These are phyloP conservation scores for Cinchona pubescens DNA, from an alignment of 257 asterid genomes.

Conservation along the genomic window DNA sequence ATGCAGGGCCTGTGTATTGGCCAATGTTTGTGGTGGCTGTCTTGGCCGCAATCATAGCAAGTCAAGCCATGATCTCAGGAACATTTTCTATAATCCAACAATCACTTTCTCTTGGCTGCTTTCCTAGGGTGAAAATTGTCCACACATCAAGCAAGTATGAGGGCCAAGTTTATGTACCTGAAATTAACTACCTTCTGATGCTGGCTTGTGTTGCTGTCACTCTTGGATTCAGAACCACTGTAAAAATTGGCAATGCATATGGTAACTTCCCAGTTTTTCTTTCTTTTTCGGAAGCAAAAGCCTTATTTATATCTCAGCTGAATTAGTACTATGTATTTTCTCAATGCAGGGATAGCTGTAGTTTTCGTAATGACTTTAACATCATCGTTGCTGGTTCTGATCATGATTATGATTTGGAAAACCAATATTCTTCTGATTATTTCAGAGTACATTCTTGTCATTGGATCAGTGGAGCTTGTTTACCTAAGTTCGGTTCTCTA, in stretches of 20 bases:
- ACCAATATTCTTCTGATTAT: slow-evolving; percentile 39
- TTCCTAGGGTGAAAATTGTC: slow-evolving; percentile 50
- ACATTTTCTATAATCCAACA: slow-evolving; percentile 57
- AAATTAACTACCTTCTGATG: slow-evolving; percentile 53
- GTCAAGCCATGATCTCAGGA: slow-evolving; percentile 63
- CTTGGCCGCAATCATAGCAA: slow-evolving; percentile 47
- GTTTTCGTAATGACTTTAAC: slow-evolving; percentile 57
- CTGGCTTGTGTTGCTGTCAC: slow-evolving; percentile 47
- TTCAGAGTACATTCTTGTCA: slow-evolving; percentile 22
- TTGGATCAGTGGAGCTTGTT: slow-evolving; percentile 39
- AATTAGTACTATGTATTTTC: too few relatives aligned
- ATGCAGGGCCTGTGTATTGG: slow-evolving; percentile 52
- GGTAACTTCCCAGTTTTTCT: slow-evolving; percentile 24
- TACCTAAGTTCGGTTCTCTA: slow-evolving; percentile 52
- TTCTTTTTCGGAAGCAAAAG: too few relatives aligned
- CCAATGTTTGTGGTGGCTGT: slow-evolving; percentile 57
- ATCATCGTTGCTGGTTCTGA: too few relatives aligned
- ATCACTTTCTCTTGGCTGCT: slow-evolving; percentile 54
- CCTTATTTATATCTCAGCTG: too few relatives aligned
- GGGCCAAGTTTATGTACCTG: slow-evolving; percentile 58
- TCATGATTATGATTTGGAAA: slow-evolving; percentile 55
- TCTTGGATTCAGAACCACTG: slow-evolving; percentile 39
- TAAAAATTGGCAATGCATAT: slow-evolving; percentile 51
- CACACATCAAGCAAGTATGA: slow-evolving; percentile 46
- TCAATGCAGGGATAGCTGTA: slow-evolving; percentile 58